Conservation (phyloP, 2,329 filamentous ascomycete species). For the Colletotrichum spinosum region DNA sequence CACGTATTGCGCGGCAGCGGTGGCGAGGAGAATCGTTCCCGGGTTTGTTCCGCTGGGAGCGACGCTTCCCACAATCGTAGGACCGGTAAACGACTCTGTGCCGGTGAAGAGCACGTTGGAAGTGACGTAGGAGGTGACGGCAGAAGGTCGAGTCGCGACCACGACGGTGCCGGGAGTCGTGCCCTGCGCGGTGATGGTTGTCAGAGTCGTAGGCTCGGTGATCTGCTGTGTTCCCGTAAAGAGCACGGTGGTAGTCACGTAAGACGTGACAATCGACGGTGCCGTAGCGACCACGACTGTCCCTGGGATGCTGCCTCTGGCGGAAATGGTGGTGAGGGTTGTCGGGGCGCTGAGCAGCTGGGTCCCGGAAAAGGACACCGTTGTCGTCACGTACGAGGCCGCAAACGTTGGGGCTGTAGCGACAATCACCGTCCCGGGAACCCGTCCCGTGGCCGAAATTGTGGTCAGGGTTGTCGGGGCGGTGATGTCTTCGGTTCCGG, state of each 20-base stretch:
- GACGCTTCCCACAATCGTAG: constrained; percentile 19
- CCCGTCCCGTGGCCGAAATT: background rate
- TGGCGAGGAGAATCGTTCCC: constrained; percentile 27
- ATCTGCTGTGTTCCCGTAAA: background rate
- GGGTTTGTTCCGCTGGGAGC: constrained; percentile 14
- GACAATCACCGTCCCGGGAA: constrained; percentile 5
- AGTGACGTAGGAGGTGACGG: background rate
- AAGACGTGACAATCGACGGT: background rate
- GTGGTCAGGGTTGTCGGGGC: background rate
- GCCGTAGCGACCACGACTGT: background rate
- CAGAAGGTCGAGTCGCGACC: background rate
- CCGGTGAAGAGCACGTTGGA: constrained; percentile 5
- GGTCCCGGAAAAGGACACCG: background rate
- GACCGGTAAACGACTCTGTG: background rate
- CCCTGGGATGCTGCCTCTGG: background rate
- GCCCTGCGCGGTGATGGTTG: background rate
- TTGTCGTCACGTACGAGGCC: constrained; percentile 8
- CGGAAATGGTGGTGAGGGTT: constrained; percentile 9
- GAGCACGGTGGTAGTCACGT: background rate
- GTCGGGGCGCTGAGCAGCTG: background rate
- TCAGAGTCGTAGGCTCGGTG: background rate
- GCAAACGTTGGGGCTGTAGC: background rate
- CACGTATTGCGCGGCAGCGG: constrained; percentile 1
- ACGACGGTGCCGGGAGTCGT: constrained; percentile 1
- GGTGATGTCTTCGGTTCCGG: background rate